Evolutionary conservation across 2,329 filamentous ascomycete genomes (phyloP), one percentile per base, ranked within the genome.

Genomic region (Blumeriella jaapii): DNA sequence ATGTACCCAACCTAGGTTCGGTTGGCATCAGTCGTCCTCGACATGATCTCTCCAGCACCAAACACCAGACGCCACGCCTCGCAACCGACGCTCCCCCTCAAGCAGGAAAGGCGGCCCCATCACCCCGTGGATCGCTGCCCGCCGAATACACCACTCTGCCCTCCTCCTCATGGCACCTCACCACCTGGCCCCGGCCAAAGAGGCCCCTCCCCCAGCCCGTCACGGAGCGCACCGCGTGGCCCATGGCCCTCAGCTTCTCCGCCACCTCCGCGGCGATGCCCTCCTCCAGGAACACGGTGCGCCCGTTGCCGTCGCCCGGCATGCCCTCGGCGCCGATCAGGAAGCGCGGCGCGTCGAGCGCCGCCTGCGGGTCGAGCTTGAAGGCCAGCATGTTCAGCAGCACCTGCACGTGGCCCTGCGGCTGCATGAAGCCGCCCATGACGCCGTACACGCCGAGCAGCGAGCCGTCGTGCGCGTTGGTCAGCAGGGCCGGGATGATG

Each of bases 371-470:
- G 44, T 78, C 80, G 34, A 85, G 67, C 2, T 77, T 75, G 49
- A 87, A 93, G 0, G 86, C 74, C 0, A 93, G 61, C 71, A 93
- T 87, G 47, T 93, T 93, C 2, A 96, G 66, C 7, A 98, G 62
- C 0, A 94, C 86, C 59, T 96, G 91, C 0, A 96, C 78, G 41
- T 96, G 91, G 14, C 89, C 91, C 59, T 96, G 91, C 0, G 91
- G 91, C 61, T 98, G 91, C 82, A 96, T 96, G 61, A 93, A 96
- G 2, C 86, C 89, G 34, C 91, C 91, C 91, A 96, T 96, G 41
- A 96, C 89, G 34, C 91, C 91, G 52, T 89, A 95, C 0, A 93
- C 82, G 3, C 75, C 81, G 57, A 94, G 83, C 38, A 96, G 61
- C 31, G 71, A 78, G 16, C 74, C 73, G 49, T 93, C 85, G 4